Base-by-base conservation (phyloP, 164 flowering plant genomes). In the Akebia trifoliata region DNA sequence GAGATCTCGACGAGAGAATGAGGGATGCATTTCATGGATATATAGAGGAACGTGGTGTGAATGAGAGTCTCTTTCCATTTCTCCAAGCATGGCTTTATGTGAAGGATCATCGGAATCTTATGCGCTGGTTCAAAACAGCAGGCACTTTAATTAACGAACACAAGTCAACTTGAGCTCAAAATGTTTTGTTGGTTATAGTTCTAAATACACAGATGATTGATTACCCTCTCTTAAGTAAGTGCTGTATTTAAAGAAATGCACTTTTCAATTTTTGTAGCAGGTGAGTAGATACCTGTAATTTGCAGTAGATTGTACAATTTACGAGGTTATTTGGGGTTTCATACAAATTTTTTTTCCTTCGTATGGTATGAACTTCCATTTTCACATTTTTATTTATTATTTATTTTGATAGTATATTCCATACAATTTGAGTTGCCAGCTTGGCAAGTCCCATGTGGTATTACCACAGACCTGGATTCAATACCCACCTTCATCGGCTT, bases 1-100 rank as follows among this genome's bases (percentile, higher is more conserved):
- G 94, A 55, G 88, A 89, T 61, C 72, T 90, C 17, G 82, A 85
- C 32, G 87, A 78, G 57, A 76, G 55, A 53, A 65, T 76, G 74
- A 79, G 81, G 65, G 90, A 87, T 64, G 79, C 77, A 4, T 56
- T 93, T 51, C 89, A 87, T 60, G 61, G 61, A 29, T 94, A 69
- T 77, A 75, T 90, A 29, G 84, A 84, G 34, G 89, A 83, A 67
- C 84, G 96, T 53, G 99, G 99, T 15, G 72, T 93, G 54, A 75
- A 81, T 56, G 95, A 83, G 61, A 78, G 66, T 50, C 90, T 94
- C 30, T 90, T 90, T 56, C 79, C 79, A 38, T 94, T 87, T 75
- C 89, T 94, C 68, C 97, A 83, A 62, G 93, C 97, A 58, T 94
- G 97, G 97, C 86, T 94, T 20, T 90, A 90, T 61, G 95, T 94